Evolutionary conservation across 2,329 filamentous ascomycete genomes (phyloP).

Genomic region (Fusarium foetens): DNA sequence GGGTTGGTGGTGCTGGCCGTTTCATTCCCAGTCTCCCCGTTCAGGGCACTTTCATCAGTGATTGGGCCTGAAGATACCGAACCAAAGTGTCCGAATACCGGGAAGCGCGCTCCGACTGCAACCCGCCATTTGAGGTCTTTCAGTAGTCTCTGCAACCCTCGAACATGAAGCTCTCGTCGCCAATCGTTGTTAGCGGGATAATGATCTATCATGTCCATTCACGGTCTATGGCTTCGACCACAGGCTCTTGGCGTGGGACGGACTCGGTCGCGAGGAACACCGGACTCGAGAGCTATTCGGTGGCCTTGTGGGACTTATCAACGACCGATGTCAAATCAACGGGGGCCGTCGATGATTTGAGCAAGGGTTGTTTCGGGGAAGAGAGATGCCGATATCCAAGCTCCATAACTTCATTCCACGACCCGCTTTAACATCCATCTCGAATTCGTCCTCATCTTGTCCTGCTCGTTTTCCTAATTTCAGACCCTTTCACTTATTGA

Average conservation of each 20-base stretch:
- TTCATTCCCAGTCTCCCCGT: conserved; percentile 4
- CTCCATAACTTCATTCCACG: conserved; percentile 1
- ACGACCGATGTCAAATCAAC: conserved; percentile 16
- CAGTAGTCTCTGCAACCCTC: not conserved
- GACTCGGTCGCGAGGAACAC: conserved; percentile 7
- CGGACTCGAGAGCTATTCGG: conserved; percentile 8
- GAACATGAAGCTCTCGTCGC: not conserved
- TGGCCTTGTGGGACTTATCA: conserved; percentile 19
- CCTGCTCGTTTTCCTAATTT: conserved; percentile 5
- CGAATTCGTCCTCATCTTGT: not conserved
- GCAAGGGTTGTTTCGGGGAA: conserved; percentile 13
- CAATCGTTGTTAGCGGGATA: conserved; percentile 4
- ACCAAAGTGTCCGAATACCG: not conserved
- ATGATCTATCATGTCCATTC: conserved; percentile 29
- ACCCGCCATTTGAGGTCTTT: not conserved
- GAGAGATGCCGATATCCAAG: conserved; percentile 20
- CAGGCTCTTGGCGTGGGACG: conserved; percentile 23
- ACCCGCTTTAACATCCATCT: conserved; percentile 2
- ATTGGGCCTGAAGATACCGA: not conserved
- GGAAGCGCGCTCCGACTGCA: conserved; percentile 13
- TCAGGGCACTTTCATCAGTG: not conserved
- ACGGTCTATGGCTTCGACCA: conserved; percentile 18
- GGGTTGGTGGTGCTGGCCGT: not conserved
- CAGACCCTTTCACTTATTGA: not conserved
- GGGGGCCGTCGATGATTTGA: not conserved